These are phyloP conservation scores for Neoboletus brunneissimus DNA, from an alignment of 768 basidiomycete species.

Conservation along the genomic window DNA sequence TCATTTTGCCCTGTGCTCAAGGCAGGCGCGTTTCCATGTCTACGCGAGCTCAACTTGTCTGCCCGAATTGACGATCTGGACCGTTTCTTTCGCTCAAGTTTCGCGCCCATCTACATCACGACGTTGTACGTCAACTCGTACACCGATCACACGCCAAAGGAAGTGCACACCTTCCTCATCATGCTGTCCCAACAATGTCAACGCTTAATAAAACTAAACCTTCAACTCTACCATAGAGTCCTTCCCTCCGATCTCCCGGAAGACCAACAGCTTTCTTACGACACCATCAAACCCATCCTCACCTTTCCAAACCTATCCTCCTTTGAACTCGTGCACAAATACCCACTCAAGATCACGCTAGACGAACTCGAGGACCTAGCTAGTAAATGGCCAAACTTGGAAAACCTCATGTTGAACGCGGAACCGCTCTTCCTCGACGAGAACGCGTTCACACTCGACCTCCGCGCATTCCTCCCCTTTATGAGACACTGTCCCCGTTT, in stretches of 20 bases:
- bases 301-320: slow-evolving; percentile 25
- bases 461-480: slow-evolving; percentile 40
- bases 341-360: slow-evolving; percentile 33
- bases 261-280: slow-evolving; percentile 33
- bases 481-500: slow-evolving; percentile 39
- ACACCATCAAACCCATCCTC: slow-evolving; percentile 38
- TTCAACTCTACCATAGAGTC: slow-evolving; percentile 33
- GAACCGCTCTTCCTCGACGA: slow-evolving; percentile 39
- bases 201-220: slow-evolving; percentile 42
- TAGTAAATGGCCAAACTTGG: slow-evolving; percentile 42
- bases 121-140: slow-evolving; percentile 53
- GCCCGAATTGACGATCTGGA: slow-evolving; percentile 43
- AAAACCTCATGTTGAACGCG: slow-evolving; percentile 43
- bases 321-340: slow-evolving; percentile 36
- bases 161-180: slow-evolving; percentile 43
- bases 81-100: slow-evolving; percentile 42
- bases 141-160: slow-evolving; percentile 40
- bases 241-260: slow-evolving; percentile 11
- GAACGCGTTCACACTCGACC: slow-evolving; percentile 30
- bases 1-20: slow-evolving; percentile 43
- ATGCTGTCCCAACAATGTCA: slow-evolving; percentile 47
- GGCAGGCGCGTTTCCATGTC: slow-evolving; percentile 50
- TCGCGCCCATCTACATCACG: slow-evolving; percentile 48
- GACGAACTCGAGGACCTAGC: slow-evolving; percentile 48
- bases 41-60: slow-evolving; percentile 52